A percentile compares a stretch with the other conserved stretches of the same genome.
Evolutionary conservation across 2,329 filamentous ascomycete species (phyloP).

Genomic region (Colletotrichum incanum): DNA sequence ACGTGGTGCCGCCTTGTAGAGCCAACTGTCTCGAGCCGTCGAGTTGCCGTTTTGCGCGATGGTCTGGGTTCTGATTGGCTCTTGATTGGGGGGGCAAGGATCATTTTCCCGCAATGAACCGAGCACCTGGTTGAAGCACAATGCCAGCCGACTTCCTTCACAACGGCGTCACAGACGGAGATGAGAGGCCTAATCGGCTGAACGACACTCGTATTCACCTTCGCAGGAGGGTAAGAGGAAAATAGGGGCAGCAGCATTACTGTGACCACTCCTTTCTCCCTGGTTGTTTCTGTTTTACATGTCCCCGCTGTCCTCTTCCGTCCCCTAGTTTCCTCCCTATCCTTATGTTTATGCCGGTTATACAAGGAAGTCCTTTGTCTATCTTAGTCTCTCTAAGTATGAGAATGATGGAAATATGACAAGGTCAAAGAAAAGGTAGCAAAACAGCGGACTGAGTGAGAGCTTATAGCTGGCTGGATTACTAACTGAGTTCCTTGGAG

Average conservation of each 20-base stretch:
- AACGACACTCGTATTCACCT: not conserved
- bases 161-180: not conserved
- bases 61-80: not conserved
- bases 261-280: not conserved
- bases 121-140: not conserved
- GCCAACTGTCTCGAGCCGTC: not conserved
- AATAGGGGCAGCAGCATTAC: too few species aligned
- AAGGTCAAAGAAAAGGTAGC: too few species aligned
- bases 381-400: too few species aligned
- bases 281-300: not conserved
- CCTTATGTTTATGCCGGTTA: too few species aligned
- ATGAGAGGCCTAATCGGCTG: not conserved
- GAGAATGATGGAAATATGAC: too few species aligned
- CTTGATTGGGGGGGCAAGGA: not conserved
- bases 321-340: not conserved
- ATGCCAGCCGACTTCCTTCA: not conserved
- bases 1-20: not conserved
- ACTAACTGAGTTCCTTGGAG: too few species aligned
- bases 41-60: conserved; percentile 7
- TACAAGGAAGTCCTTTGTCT: too few species aligned
- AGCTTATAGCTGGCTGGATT: too few species aligned
- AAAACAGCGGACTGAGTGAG: too few species aligned
- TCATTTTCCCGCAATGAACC: not conserved
- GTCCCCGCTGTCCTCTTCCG: not conserved
- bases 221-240: not conserved